Percentiles rank a stretch among this genome's conserved stretches.
phyloP scores from a whole-genome alignment of 148 eudicot species.

The Rhododendron vialii region DNA sequence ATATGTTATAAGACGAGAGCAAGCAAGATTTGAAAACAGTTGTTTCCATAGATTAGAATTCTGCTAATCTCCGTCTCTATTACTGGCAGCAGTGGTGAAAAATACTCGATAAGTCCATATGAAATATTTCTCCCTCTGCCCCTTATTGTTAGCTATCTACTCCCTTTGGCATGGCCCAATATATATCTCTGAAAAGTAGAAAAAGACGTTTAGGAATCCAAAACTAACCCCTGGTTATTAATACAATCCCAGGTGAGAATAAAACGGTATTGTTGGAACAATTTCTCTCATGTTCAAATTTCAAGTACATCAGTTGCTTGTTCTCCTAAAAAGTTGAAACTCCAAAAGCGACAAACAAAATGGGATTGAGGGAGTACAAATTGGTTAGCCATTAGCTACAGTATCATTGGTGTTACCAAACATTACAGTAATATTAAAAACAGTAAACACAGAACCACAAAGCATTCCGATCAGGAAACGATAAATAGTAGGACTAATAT shows the following conservation, averaged over 20 bases:
- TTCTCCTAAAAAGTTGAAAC: not conserved
- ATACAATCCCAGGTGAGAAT: not conserved
- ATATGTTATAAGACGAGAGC: not conserved
- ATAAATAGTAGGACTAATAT: not conserved
- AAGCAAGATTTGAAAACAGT: not conserved
- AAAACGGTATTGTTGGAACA: not conserved
- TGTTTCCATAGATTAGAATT: not conserved
- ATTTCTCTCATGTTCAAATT: not conserved
- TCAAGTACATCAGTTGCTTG: not conserved
- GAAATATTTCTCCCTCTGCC: not conserved
- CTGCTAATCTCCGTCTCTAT: not conserved
- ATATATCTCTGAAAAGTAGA: not conserved
- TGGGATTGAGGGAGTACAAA: not conserved
- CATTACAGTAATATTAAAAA: not conserved
- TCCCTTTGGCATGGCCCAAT: not conserved
- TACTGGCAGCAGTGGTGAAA: not conserved
- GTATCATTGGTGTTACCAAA: not conserved
- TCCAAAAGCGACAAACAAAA: not conserved
- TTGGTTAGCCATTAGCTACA: not conserved
- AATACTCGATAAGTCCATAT: not conserved
- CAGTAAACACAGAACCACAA: not conserved
- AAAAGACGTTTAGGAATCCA: not conserved
- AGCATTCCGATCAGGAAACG: not conserved
- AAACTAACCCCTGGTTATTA: not conserved
- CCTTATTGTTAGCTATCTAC: not conserved